Conservation (phyloP, 164 flowering plant species). For the Macadamia tetraphylla region DNA sequence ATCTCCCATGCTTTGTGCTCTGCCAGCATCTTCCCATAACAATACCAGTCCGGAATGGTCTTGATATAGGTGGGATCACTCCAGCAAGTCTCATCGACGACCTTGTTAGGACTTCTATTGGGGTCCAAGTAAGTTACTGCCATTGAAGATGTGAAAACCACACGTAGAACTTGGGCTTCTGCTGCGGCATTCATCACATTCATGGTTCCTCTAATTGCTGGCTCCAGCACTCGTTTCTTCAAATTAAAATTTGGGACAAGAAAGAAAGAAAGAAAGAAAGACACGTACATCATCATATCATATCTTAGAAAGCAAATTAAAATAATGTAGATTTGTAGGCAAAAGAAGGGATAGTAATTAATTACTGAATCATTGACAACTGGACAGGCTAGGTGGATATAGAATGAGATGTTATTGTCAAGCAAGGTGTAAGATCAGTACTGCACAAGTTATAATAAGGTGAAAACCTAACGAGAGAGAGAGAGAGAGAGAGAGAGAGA, state of each 20-base stretch:
- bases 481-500: neutral
- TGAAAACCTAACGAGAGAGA: too few relatives aligned
- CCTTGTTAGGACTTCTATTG: neutral
- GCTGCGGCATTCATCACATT: neutral
- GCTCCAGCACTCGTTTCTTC: neutral
- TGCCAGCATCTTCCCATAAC: constrained; percentile 29
- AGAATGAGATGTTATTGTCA: too few relatives aligned
- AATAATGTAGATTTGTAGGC: too few relatives aligned
- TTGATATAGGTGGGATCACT: neutral
- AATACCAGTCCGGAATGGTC: constrained; percentile 19
- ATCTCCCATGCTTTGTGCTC: constrained; percentile 30
- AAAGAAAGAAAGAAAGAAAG: neutral
- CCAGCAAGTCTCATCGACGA: neutral
- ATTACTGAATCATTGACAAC: constrained; percentile 48
- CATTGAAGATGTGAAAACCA: neutral
- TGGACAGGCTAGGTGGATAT: constrained; percentile 48
- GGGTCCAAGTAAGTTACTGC: neutral
- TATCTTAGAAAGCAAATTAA: too few relatives aligned
- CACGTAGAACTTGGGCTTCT: neutral
- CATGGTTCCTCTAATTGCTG: neutral
- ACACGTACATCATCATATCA: too few relatives aligned
- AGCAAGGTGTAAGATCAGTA: too few relatives aligned
- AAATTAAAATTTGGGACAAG: neutral
- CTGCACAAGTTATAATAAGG: too few relatives aligned
- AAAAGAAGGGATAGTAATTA: too few relatives aligned